Evolutionary conservation across 1,139 yeast genomes (phyloP).

Genomic region (Nakaseomyces bracarensis): DNA sequence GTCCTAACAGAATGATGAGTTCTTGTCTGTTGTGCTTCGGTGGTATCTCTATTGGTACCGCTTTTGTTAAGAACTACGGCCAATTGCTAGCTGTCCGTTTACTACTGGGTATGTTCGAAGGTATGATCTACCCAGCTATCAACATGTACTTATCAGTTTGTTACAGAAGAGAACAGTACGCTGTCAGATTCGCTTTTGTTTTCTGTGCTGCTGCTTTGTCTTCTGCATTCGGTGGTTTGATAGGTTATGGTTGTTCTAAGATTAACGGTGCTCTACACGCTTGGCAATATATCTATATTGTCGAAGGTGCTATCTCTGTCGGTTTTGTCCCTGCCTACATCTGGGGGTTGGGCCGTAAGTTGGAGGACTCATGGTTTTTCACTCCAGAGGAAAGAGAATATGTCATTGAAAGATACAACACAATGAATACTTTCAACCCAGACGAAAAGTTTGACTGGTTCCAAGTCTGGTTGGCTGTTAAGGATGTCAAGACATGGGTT

Average conservation of each 20-base stretch:
- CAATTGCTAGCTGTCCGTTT: slow-evolving; percentile 41
- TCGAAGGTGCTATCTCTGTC: slow-evolving; percentile 48
- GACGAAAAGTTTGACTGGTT: slow-evolving; percentile 37
- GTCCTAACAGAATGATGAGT: slow-evolving; percentile 30
- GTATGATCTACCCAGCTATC: slow-evolving; percentile 46
- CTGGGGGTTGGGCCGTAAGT: slow-evolving; percentile 24
- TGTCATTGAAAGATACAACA: slow-evolving; percentile 39
- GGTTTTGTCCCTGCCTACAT: slow-evolving; percentile 39
- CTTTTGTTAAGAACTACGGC: slow-evolving; percentile 39
- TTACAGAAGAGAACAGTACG: slow-evolving; percentile 38
- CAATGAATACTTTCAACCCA: slow-evolving; percentile 33
- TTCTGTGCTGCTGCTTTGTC: slow-evolving; percentile 39
- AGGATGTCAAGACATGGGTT: slow-evolving; percentile 37
- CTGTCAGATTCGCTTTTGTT: slow-evolving; percentile 37
- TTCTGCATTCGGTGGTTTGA: slow-evolving; percentile 43
- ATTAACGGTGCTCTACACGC: slow-evolving; percentile 34
- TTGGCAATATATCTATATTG: slow-evolving; percentile 51
- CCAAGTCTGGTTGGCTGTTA: slow-evolving; percentile 36
- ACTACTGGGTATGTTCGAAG: slow-evolving; percentile 46
- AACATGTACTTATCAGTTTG: slow-evolving; percentile 36
- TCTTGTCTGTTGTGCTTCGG: slow-evolving; percentile 39
- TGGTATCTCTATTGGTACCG: slow-evolving; percentile 43
- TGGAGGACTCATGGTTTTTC: slow-evolving; percentile 38
- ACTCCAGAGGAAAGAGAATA: slow-evolving; percentile 41
- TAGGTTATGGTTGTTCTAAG: slow-evolving; percentile 38